Evolutionary conservation across 768 basidiomycete species (phyloP).

Genomic region (Psilocybe cyanescens): DNA sequence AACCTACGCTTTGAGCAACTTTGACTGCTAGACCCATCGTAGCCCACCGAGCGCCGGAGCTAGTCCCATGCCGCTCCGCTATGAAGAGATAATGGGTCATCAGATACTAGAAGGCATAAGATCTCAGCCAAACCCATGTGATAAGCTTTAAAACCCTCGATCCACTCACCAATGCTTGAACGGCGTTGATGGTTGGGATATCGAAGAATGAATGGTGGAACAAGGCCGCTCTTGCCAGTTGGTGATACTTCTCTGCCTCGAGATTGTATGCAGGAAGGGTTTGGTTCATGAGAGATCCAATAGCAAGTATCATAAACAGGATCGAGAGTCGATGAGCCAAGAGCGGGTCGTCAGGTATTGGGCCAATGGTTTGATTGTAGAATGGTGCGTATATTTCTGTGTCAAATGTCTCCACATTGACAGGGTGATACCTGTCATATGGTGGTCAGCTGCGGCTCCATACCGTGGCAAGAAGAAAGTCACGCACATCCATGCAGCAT

Average conservation of each 20-base stretch:
- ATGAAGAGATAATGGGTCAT: slow-evolving; percentile 76
- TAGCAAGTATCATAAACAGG: slow-evolving; percentile 68
- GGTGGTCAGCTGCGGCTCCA: slow-evolving; percentile 13
- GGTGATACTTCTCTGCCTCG: slow-evolving; percentile 74
- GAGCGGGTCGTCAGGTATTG: slow-evolving; percentile 53
- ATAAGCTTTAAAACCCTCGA: not conserved
- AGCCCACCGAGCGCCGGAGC: slow-evolving; percentile 67
- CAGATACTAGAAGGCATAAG: slow-evolving; percentile 47
- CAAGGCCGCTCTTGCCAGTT: slow-evolving; percentile 65
- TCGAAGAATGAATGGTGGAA: slow-evolving; percentile 70
- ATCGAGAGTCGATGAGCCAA: slow-evolving; percentile 65
- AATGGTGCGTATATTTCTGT: slow-evolving; percentile 62
- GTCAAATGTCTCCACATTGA: slow-evolving; percentile 62
- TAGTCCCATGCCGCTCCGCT: slow-evolving; percentile 68
- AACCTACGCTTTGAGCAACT: slow-evolving; percentile 69
- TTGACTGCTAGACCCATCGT: slow-evolving; percentile 74
- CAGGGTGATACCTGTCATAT: slow-evolving; percentile 64
- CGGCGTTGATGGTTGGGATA: slow-evolving; percentile 67
- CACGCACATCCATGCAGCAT: slow-evolving; percentile 75
- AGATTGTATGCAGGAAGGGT: slow-evolving; percentile 58
- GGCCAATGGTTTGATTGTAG: slow-evolving; percentile 48
- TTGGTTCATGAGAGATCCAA: slow-evolving; percentile 66
- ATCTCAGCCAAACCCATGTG: not conserved
- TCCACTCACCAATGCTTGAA: slow-evolving; percentile 63
- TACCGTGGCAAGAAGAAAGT: slow-evolving; percentile 5